A percentile compares a stretch with the other conserved stretches of the same genome.
These are phyloP conservation scores for Flaveria sonorensis DNA, from an alignment of 129 eudicot species.

Conservation along the genomic window DNA sequence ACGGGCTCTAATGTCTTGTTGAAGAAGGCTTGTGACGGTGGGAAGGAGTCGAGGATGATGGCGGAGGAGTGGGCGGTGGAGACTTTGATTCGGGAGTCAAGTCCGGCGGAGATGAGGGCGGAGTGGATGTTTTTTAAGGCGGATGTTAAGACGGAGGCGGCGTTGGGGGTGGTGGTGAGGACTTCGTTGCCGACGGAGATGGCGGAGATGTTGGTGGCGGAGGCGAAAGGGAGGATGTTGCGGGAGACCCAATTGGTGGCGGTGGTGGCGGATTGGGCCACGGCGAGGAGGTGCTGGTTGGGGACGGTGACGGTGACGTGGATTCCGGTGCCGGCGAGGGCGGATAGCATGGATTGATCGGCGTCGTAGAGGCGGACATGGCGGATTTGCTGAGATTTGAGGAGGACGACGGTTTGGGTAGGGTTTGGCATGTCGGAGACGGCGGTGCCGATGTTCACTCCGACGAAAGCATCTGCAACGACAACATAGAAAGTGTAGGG, in stretches of 20 bases:
- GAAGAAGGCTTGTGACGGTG: conserved; percentile 47
- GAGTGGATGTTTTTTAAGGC: conserved; percentile 35
- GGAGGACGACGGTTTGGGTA: conserved; percentile 71
- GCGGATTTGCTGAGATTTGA: conserved; percentile 64
- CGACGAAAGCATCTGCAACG: conserved; percentile 46
- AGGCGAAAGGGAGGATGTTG: conserved; percentile 33
- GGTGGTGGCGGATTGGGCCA: conserved; percentile 45
- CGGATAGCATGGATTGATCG: conserved; percentile 68
- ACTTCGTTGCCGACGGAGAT: conserved; percentile 42
- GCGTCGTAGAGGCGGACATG: conserved; percentile 78
- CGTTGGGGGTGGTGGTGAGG: conserved; percentile 40
- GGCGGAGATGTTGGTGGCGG: conserved; percentile 46
- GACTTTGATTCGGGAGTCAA: conserved; percentile 43
- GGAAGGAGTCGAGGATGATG: conserved; percentile 45
- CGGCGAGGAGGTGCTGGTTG: conserved; percentile 43
- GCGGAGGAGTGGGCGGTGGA: conserved; percentile 40
- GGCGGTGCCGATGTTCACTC: conserved; percentile 80
- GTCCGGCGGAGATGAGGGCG: conserved; percentile 29
- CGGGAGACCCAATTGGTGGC: conserved; percentile 44
- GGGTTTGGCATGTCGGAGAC: conserved; percentile 86
- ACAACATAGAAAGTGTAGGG: not conserved
- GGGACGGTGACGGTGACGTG: conserved; percentile 41
- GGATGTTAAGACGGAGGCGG: conserved; percentile 36
- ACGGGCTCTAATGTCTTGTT: conserved; percentile 37
- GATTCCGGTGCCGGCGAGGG: conserved; percentile 72